phyloP scores from a whole-genome alignment of 176 grass and related monocot species.

The Aegilops sharonensis region DNA sequence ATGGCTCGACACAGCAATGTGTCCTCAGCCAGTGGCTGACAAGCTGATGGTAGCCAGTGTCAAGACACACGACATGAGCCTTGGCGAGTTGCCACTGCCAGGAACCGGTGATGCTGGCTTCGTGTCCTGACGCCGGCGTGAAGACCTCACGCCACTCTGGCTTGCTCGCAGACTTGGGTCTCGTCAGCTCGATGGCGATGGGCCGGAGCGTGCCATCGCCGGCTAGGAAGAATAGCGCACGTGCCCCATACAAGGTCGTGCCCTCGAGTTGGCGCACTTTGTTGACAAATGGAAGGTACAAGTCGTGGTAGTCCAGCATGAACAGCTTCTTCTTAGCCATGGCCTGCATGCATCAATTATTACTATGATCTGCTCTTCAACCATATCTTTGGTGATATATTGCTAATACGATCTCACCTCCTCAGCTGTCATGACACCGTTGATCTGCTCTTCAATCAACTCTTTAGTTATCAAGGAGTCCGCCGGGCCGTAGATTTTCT shows the following conservation, averaged over 20 bases:
- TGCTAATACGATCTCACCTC: not conserved
- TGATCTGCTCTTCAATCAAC: conserved; percentile 39
- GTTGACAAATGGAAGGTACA: conserved; percentile 59
- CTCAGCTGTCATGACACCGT: conserved; percentile 50
- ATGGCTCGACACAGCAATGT: conserved; percentile 74
- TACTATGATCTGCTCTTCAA: too few relatives aligned
- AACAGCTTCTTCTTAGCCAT: conserved; percentile 54
- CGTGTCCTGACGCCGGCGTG: not conserved
- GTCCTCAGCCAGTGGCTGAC: conserved; percentile 48
- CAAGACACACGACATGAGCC: conserved; percentile 54
- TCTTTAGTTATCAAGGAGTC: conserved; percentile 48
- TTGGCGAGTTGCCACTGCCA: conserved; percentile 84
- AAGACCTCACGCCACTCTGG: conserved; percentile 45
- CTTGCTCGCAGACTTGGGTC: conserved; percentile 27
- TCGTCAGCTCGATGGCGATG: conserved; percentile 63
- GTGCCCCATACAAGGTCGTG: conserved; percentile 54
- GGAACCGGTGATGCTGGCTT: too few relatives aligned
- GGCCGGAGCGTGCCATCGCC: conserved; percentile 41
- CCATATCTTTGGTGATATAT: too few relatives aligned
- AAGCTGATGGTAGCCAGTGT: conserved; percentile 65
- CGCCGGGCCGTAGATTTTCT: conserved; percentile 31
- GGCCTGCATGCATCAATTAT: not conserved
- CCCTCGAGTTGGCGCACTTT: conserved; percentile 36
- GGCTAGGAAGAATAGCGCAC: conserved; percentile 62
- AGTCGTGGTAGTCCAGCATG: conserved; percentile 81